Conservation (phyloP, 805 yeast genomes). For the baker's yeast (Saccharomyces cerevisiae) region DNA sequence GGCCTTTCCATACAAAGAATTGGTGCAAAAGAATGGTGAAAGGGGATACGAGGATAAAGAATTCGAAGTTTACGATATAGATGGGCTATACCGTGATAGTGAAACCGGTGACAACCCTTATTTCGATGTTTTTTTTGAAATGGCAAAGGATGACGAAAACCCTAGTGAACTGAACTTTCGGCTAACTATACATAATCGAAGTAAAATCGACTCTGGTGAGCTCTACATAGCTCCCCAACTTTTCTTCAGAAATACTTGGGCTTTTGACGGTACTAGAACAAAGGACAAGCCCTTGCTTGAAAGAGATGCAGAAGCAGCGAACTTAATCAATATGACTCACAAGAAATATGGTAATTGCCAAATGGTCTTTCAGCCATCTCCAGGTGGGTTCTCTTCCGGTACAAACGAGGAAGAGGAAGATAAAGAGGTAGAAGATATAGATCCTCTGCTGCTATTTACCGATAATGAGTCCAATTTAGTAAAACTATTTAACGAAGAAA, state of each 20-base stretch:
- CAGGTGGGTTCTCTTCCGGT: slow-evolving; percentile 47
- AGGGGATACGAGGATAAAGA: slow-evolving; percentile 64
- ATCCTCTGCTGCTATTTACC: slow-evolving; percentile 71
- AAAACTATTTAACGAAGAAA: slow-evolving; percentile 53
- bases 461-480: slow-evolving; percentile 79
- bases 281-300: slow-evolving; percentile 44
- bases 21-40: slow-evolving; percentile 59
- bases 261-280: slow-evolving; percentile 57
- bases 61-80: slow-evolving; percentile 72
- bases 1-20: slow-evolving; percentile 70
- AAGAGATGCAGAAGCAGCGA: slow-evolving; percentile 30
- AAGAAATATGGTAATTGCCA: slow-evolving; percentile 60
- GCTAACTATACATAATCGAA: slow-evolving; percentile 81
- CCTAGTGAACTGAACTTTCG: slow-evolving; percentile 76
- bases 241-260: slow-evolving; percentile 83
- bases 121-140: slow-evolving; percentile 81
- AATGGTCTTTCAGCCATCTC: slow-evolving; percentile 76
- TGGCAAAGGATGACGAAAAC: slow-evolving; percentile 78
- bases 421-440: slow-evolving; percentile 44
- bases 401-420: slow-evolving; percentile 19
- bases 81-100: slow-evolving; percentile 50
- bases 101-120: slow-evolving; percentile 53
- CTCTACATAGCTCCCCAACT: slow-evolving; percentile 79
- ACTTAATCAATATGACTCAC: slow-evolving; percentile 54
- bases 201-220: slow-evolving; percentile 68